A percentile compares a stretch with the other conserved stretches of the same genome.
phyloP scores from a whole-genome alignment of 176 grass and related monocot genomes.

The Pontederia paniculata region DNA sequence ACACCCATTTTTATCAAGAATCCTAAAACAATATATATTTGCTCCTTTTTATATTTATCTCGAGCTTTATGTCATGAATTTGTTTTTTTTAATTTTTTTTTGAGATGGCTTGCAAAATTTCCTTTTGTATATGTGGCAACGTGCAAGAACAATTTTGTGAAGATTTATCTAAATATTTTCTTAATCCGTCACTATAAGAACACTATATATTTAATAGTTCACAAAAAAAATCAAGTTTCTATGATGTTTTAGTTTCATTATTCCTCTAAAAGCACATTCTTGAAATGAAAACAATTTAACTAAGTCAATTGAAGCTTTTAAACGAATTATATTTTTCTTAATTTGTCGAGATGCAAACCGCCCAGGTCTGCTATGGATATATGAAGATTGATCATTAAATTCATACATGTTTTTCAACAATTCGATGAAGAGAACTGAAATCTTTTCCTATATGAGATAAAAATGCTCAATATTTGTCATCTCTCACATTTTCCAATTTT shows the following conservation, averaged over 20 bases:
- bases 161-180: too few species aligned
- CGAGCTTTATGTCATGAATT: constrained; percentile 18
- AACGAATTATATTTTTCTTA: constrained; percentile 2
- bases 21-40: constrained; percentile 12
- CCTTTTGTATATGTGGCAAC: too few species aligned
- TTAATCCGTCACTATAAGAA: neutral
- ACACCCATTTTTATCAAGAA: constrained; percentile 6
- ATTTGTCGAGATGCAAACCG: neutral
- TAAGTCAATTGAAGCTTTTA: constrained; percentile 6
- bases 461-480: constrained; percentile 21
- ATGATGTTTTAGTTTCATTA: too few species aligned
- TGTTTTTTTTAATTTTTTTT: neutral
- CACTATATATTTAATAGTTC: too few species aligned
- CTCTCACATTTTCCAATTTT: constrained; percentile 12
- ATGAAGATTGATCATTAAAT: neutral
- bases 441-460: constrained; percentile 8
- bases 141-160: neutral
- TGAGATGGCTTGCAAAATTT: neutral
- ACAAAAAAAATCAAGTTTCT: too few species aligned
- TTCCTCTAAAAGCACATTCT: too few species aligned
- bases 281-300: neutral
- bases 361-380: constrained; percentile 1
- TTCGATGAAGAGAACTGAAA: constrained; percentile 10
- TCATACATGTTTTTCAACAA: constrained; percentile 2
- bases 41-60: constrained; percentile 18